Base-by-base conservation (phyloP, 352 stramenopile genomes). In the Pythium plurisporium region DNA sequence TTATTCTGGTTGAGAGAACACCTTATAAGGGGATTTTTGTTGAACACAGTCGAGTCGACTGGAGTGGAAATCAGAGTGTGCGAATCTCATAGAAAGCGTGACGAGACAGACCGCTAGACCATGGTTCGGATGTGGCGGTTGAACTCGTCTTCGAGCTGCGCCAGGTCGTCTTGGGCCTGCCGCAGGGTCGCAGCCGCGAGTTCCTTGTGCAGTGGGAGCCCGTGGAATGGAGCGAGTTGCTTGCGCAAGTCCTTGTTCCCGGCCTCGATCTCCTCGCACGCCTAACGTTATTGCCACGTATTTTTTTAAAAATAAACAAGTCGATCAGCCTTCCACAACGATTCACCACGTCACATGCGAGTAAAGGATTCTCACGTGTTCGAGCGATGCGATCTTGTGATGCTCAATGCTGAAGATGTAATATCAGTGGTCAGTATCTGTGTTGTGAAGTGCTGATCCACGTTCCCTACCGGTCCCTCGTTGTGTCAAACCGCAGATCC, bases 71-170 rank as follows among this genome's bases (percentile, higher is more conserved):
- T n/a, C n/a, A n/a, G n/a, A n/a, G n/a, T n/a, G n/a, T 44, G 38
- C 1, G n/a, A 44, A 27, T 15, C 4, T 27, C 5, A 10, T 29
- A 53, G 29, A 30, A 30, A 2, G 22, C 4, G 2, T 6, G 41
- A 36, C 15, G 30, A 10, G 19, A n/a, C 20, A 14, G 4, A 38
- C 27, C 2, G n/a, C 17, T 62, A 70, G 0, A 82, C 62, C 73
- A 82, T 80, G 37, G 70, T 36, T 11, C 70, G 62, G 63, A 82
- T 82, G 47, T 76, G 65, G 12, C 65, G 50, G 48, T 76, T 74
- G 66, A 82, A 80, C 38, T 76, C 60, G 36, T 79, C 71, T 55
- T 82, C 70, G 19, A 82, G 63, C 12, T 50, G 65, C 56, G 65
- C 57, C 26, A 82, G 62, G 44, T 78, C 68, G 23, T 62, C 53